Evolutionary conservation across 768 basidiomycete genomes (phyloP), one percentile per base, ranked within the genome.

Genomic region (Leccinellum rugosiceps): DNA sequence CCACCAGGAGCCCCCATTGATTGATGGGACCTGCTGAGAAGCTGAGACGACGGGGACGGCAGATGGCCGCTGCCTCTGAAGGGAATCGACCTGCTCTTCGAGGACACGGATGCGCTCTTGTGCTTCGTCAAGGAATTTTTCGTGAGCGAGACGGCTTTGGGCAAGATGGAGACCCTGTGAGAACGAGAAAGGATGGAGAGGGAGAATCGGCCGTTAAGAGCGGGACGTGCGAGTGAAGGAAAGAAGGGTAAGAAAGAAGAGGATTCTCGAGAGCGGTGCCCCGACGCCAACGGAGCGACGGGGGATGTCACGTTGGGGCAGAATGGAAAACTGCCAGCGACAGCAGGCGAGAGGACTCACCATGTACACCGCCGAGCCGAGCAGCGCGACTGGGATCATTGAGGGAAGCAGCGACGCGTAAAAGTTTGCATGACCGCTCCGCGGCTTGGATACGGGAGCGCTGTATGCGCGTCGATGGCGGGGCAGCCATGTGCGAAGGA

Each of bases 321-420:
- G 14, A 38, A 32, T 43, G 38, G 41, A 48, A 51, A 43, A 38
- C 32, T 55, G 55, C 55, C 54, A 45, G 55, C 31, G 52, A 38
- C 25, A 55, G 52, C 52, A 23, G 8, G n/a, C 11, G n/a, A 34
- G 47, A 50, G 32, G 30, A 60, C 80, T 56, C 67, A 89, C 90
- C 63, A 90, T 76, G 73, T 90, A 92, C 55, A 92, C 80, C 9
- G 85, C 87, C 52, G 89, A 90, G 17, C 90, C 91, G 13, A 93
- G 77, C 52, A 93, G 75, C 52, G 85, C 84, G 53, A 93, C 75
- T 9, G 90, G 91, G 50, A 92, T 73, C 88, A 92, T 92, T 31
- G 82, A 83, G 26, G 91, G 91, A 38, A 87, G 72, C 50, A 86
- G 78, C 52, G 83, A 79, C 45, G 83, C 75, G 70, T 93, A 93